phyloP scores from a whole-genome alignment of 192 early-diverging fungal genomes.

The Dissophora ornata region DNA sequence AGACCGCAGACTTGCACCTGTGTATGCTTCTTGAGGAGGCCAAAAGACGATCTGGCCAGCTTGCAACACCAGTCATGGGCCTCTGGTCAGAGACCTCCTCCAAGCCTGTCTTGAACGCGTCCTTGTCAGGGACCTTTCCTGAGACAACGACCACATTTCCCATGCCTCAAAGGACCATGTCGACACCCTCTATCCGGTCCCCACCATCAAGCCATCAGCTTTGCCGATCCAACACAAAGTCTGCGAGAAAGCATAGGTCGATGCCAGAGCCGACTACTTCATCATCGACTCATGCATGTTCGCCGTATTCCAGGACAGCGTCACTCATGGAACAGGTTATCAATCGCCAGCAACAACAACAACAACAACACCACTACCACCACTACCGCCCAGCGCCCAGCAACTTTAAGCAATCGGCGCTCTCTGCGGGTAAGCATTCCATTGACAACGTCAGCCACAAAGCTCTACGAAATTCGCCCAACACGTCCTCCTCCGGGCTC shows the following conservation, averaged over 20 bases:
- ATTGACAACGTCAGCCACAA: conserved; percentile 15
- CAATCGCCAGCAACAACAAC: conserved; percentile 39
- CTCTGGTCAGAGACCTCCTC: conserved; percentile 24
- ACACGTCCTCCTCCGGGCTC: background rate
- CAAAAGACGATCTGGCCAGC: conserved; percentile 26
- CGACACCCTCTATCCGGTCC: conserved; percentile 19
- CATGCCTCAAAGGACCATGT: conserved; percentile 15
- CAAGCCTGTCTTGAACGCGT: conserved; percentile 30
- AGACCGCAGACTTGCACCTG: conserved; percentile 30
- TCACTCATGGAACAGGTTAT: conserved; percentile 53
- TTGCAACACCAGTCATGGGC: conserved; percentile 20
- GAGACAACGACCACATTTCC: conserved; percentile 22
- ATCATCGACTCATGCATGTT: background rate
- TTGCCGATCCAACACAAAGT: conserved; percentile 4
- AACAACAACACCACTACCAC: conserved; percentile 13
- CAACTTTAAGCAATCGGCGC: conserved; percentile 46
- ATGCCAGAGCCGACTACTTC: conserved; percentile 12
- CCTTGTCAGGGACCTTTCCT: conserved; percentile 13
- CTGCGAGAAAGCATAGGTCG: conserved; percentile 14
- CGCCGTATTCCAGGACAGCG: conserved; percentile 25
- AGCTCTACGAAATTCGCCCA: background rate
- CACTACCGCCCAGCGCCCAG: conserved; percentile 15
- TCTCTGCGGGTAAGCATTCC: conserved; percentile 24
- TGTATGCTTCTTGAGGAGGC: conserved; percentile 44
- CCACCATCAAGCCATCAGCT: conserved; percentile 1